Conservation (phyloP, 768 basidiomycete genomes). For the Lentinula lateritia region DNA sequence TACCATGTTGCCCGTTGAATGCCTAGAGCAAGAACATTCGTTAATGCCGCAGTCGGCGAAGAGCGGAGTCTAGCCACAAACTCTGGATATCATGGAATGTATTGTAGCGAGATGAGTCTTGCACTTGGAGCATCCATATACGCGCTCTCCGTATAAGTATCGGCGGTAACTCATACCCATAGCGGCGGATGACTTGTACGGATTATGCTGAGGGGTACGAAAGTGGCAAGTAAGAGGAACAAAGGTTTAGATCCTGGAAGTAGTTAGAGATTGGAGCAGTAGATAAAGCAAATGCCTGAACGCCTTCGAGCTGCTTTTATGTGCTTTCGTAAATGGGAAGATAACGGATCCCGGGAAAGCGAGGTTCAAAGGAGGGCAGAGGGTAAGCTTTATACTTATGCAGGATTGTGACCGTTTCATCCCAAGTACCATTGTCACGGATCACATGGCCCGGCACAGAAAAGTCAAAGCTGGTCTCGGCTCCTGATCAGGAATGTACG, state of each 20-base stretch:
- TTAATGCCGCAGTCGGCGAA: not conserved
- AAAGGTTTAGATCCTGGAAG: slow-evolving; percentile 30
- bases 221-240: slow-evolving; percentile 42
- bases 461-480: no score
- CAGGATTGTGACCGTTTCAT: not conserved
- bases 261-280: slow-evolving; percentile 7
- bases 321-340: not conserved
- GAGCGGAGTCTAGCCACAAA: slow-evolving; percentile 28
- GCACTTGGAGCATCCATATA: slow-evolving; percentile 85
- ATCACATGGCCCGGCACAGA: not conserved
- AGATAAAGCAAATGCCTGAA: slow-evolving; percentile 1
- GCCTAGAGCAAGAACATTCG: slow-evolving; percentile 44
- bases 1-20: slow-evolving; percentile 95
- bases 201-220: slow-evolving; percentile 19
- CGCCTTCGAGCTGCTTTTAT: not conserved
- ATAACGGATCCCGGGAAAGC: slow-evolving; percentile 1
- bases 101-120: slow-evolving; percentile 89
- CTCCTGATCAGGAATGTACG: no score
- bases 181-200: slow-evolving; percentile 8
- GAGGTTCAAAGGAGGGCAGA: not conserved
- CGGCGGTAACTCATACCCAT: slow-evolving; percentile 92
- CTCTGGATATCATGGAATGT: slow-evolving; percentile 86
- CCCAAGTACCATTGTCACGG: not conserved
- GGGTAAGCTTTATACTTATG: not conserved
- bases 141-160: slow-evolving; percentile 78